Conservation (phyloP, 2,329 filamentous ascomycete genomes). For the Rhinocladiella mackenziei region DNA sequence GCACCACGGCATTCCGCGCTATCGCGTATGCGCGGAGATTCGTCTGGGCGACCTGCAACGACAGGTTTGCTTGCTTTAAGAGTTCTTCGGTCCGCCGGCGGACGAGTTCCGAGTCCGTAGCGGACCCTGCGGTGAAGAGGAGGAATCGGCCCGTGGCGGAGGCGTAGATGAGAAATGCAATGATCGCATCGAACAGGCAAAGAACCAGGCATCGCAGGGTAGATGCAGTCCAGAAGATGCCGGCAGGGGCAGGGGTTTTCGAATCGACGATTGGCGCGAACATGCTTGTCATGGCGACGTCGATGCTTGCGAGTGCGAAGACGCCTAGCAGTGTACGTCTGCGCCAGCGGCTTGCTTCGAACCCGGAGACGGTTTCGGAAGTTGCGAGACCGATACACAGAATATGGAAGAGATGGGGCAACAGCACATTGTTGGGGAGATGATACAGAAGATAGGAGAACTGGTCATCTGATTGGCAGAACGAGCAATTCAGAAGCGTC, state of each 20-base stretch:
- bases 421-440: conserved; percentile 62
- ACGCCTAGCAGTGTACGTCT: conserved; percentile 63
- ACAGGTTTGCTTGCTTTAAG: conserved; percentile 45
- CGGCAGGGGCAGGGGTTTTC: conserved; percentile 34
- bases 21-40: conserved; percentile 71
- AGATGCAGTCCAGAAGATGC: conserved; percentile 66
- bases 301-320: conserved; percentile 55
- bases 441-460: conserved; percentile 75
- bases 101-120: conserved; percentile 58
- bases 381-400: conserved; percentile 68
- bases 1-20: conserved; percentile 71
- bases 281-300: conserved; percentile 61
- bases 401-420: conserved; percentile 78
- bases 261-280: conserved; percentile 53
- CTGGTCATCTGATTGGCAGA: conserved; percentile 70
- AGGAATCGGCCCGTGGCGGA: conserved; percentile 77
- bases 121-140: conserved; percentile 53
- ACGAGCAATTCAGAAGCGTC: conserved; percentile 70
- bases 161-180: conserved; percentile 68
- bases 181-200: conserved; percentile 57
- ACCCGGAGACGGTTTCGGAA: conserved; percentile 61
- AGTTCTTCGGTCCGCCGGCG: conserved; percentile 32
- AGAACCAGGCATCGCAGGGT: conserved; percentile 61
- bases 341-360: conserved; percentile 37
- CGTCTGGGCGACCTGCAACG: conserved; percentile 57